Percentiles rank a stretch among this genome's conserved stretches.
phyloP scores from a whole-genome alignment of 1,139 yeast species.

The Candida pseudocylindracea region DNA sequence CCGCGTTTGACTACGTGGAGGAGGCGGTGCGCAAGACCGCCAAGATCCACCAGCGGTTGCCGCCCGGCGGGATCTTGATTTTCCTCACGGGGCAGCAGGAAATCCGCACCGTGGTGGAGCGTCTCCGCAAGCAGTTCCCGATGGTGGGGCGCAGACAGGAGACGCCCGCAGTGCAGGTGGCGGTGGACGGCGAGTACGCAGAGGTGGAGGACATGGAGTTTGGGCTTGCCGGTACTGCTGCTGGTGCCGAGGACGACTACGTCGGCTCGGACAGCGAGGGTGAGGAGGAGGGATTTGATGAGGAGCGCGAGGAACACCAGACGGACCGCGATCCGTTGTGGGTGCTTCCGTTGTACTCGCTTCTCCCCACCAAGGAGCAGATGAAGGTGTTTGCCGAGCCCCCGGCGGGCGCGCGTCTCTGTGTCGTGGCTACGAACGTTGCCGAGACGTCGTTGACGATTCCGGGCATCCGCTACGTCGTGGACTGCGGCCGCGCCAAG shows the following conservation, averaged over 20 bases:
- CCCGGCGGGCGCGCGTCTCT: slow-evolving; percentile 66
- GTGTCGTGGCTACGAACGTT: slow-evolving; percentile 92
- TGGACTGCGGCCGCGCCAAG: slow-evolving; percentile 87
- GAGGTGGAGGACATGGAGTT: slow-evolving; percentile 86
- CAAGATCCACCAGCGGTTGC: slow-evolving; percentile 68
- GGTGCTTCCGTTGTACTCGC: slow-evolving; percentile 79
- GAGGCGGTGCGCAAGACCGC: slow-evolving; percentile 74
- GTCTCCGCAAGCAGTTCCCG: slow-evolving; percentile 49
- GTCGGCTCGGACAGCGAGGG: slow-evolving; percentile 12
- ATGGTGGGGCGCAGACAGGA: slow-evolving; percentile 5
- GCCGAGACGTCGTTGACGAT: slow-evolving; percentile 96
- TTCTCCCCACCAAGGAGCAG: slow-evolving; percentile 83
- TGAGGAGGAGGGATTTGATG: slow-evolving; percentile 87
- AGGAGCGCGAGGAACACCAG: slow-evolving; percentile 52
- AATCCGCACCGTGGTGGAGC: slow-evolving; percentile 54
- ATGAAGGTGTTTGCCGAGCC: slow-evolving; percentile 81
- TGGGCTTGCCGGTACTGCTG: slow-evolving; percentile 14
- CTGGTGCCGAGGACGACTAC: slow-evolving; percentile 10
- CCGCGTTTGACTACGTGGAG: slow-evolving; percentile 58
- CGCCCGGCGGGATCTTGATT: slow-evolving; percentile 85
- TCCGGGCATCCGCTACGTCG: slow-evolving; percentile 87
- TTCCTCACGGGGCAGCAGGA: slow-evolving; percentile 93
- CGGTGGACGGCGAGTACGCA: slow-evolving; percentile 18
- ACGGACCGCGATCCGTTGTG: slow-evolving; percentile 63
- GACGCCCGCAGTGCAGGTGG: slow-evolving; percentile 6